Evolutionary conservation across 2,329 filamentous ascomycete genomes (phyloP), one percentile per base, ranked within the genome.

Genomic region (Alternaria viburni): DNA sequence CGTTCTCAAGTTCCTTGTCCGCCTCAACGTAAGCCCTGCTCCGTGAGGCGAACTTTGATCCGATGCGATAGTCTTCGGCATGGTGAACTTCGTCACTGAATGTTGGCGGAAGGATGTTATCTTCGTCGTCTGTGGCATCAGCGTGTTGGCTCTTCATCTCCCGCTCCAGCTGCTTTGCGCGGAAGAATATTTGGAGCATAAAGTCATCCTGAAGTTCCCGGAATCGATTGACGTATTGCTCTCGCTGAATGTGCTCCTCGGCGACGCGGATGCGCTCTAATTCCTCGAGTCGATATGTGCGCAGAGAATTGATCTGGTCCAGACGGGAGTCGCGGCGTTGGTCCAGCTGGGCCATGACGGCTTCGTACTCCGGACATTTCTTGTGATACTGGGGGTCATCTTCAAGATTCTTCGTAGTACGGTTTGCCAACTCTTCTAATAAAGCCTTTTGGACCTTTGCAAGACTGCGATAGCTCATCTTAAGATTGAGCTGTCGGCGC

Each of bases 361-460:
- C 76, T 10, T 80, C 68, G 76, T 87, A 88, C 72, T 89, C 87
- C 7, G 83, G 80, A 12, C 83, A 84, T 66, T 85, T 77, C 72
- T 86, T 84, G 78, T 89, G 83, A 49, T 81, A 82, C 9, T 85
- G 79, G 8, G 86, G 82, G 55, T 88, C 83, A 52, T 85, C 81
- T 65, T 88, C 82, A 62, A 91, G 79, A 62, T 85, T 83, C 52
- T 88, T 86, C 61, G 90, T 79, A 55, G 82, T 86, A 32, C 88
- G 84, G 57, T 88, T 86, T 17, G 89, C 88, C 19, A 93, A 82
- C 73, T 91, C 89, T 62, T 89, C 87, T 13, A 91, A 82, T 10
- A 88, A 85, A 15, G 87, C 86, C 77, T 90, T 91, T 70, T 91
- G 79, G 28, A 86, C 83, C 69, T 87, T 86, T 62, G 88, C 85